phyloP scores from a whole-genome alignment of 2,329 filamentous ascomycete species.

The Calonectria multiphialidica region DNA sequence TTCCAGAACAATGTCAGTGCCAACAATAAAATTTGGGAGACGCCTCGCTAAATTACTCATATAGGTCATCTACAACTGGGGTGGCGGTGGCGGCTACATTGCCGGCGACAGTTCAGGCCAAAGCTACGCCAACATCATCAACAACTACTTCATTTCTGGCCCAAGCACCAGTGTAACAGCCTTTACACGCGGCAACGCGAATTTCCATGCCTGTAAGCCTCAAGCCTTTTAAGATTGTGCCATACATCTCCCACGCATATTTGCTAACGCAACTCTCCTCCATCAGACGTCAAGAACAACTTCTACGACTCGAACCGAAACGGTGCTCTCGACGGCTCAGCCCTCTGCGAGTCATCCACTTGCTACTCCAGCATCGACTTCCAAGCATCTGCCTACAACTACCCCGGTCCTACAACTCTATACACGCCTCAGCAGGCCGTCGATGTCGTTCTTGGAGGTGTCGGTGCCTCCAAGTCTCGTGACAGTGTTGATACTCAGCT shows the following conservation, averaged over 20 bases:
- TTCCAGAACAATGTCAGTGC: conserved; percentile 56
- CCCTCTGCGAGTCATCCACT: conserved; percentile 54
- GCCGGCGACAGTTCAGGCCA: conserved; percentile 61
- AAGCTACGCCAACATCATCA: conserved; percentile 64
- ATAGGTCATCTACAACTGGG: conserved; percentile 68
- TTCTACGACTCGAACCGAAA: conserved; percentile 64
- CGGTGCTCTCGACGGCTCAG: conserved; percentile 60
- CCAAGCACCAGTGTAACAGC: conserved; percentile 62
- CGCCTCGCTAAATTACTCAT: not conserved
- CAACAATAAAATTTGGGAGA: not conserved
- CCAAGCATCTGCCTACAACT: conserved; percentile 53
- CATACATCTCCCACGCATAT: fast-evolving
- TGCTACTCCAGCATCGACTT: conserved; percentile 63
- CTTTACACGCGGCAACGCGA: conserved; percentile 66
- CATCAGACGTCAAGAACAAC: conserved; percentile 61
- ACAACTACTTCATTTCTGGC: conserved; percentile 69
- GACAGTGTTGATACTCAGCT: conserved; percentile 58
- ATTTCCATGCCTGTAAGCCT: conserved; percentile 61
- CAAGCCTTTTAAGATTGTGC: too few species aligned
- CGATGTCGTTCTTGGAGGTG: conserved; percentile 52
- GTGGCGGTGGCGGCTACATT: conserved; percentile 65
- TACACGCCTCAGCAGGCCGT: conserved; percentile 55
- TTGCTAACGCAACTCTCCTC: not conserved
- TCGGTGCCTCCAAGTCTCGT: conserved; percentile 57
- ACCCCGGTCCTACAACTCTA: conserved; percentile 55